Evolutionary conservation across 2,329 filamentous ascomycete species (phyloP).

Genomic region (Fusarium sp.): DNA sequence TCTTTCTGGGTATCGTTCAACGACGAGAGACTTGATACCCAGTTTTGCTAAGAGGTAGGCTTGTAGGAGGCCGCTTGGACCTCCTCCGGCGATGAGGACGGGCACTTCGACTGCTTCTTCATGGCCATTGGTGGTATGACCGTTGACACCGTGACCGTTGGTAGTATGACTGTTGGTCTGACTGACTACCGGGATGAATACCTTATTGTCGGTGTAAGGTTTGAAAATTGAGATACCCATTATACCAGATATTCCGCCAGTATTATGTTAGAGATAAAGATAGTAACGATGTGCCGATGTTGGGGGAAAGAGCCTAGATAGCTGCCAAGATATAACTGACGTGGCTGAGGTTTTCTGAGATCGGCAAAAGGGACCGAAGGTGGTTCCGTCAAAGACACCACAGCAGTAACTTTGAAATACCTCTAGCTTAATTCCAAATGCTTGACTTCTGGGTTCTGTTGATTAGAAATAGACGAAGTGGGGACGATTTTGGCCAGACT

Average conservation of each 20-base stretch:
- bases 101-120: neutral
- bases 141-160: neutral
- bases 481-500: no score
- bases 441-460: no score
- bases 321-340: no score
- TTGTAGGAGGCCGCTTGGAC: neutral
- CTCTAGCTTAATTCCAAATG: no score
- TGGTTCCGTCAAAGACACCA: no score
- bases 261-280: no score
- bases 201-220: neutral
- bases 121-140: neutral
- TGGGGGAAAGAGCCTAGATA: no score
- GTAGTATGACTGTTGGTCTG: neutral
- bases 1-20: fast-evolving
- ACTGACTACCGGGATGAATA: neutral
- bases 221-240: neutral
- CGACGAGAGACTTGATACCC: fast-evolving
- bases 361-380: no score
- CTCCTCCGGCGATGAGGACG: neutral
- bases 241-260: neutral
- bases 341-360: no score
- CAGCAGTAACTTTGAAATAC: no score
- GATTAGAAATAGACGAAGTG: no score
- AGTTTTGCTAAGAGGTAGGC: neutral
- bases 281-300: no score